phyloP scores from a whole-genome alignment of 371 early-diverging fungal genomes.

The Mortierella sp. region DNA sequence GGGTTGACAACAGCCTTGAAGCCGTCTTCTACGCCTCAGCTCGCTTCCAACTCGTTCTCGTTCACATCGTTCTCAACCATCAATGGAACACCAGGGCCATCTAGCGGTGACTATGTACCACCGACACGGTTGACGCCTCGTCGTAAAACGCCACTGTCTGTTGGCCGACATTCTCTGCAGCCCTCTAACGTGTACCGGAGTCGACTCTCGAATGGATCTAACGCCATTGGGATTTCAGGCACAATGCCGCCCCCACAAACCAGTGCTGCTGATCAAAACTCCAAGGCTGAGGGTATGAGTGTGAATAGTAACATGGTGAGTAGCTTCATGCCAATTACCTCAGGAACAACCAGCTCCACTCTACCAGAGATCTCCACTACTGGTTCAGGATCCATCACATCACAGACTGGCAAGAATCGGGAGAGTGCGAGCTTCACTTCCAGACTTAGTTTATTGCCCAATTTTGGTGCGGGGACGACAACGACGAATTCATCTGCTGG shows the following conservation, averaged over 20 bases:
- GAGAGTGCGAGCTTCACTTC: neutral
- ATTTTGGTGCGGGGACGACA: neutral
- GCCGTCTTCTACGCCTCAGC: neutral
- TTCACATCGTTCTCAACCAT: neutral
- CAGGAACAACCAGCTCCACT: neutral
- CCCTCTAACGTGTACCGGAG: slow-evolving; percentile 13
- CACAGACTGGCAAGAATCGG: neutral
- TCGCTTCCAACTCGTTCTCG: neutral
- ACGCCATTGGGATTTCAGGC: neutral
- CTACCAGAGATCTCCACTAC: slow-evolving; percentile 4
- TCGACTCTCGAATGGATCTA: neutral
- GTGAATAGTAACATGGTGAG: neutral
- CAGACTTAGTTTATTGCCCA: neutral
- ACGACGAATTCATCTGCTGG: neutral
- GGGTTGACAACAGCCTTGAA: slow-evolving; percentile 8
- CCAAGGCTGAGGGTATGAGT: neutral
- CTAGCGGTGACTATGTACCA: slow-evolving; percentile 5
- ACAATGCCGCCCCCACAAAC: neutral
- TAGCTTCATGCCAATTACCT: slow-evolving; percentile 5
- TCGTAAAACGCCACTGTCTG: slow-evolving; percentile 36
- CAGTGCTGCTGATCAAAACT: slow-evolving; percentile 8
- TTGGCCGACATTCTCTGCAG: slow-evolving; percentile 34
- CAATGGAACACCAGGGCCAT: neutral
- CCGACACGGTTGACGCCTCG: slow-evolving; percentile 16
- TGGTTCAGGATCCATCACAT: neutral